Base-by-base conservation (phyloP, 768 basidiomycete species). In the Dentipellis sp. region DNA sequence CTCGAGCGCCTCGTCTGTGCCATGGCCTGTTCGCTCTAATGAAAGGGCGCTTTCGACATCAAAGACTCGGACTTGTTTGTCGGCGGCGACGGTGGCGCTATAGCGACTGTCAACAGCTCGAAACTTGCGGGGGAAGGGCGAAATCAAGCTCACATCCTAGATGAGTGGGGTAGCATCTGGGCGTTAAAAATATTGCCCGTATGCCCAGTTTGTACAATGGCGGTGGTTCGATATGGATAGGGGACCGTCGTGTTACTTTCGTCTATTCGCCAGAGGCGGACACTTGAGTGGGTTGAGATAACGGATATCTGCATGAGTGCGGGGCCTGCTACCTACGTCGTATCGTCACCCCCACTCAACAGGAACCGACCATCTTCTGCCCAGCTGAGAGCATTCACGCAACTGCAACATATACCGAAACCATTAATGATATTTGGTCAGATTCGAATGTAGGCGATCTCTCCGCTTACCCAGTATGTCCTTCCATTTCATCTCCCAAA, bases 111-210 rank as follows among this genome's bases (percentile, higher is more conserved):
- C 3, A 48, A 63, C 56, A 63, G 57, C 40, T 14, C 9, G 40
- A 46, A 56, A 52, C 17, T 48, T 11, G 22, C 40, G 29, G 45
- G 36, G 38, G 6, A 37, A 16, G 34, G 40, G 40, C 14, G 40
- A 14, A 19, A 3, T 14, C 40, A 14, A 5, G 65, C 81, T 74
- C 68, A 91, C 82, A 94, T 86, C 53, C 82, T 79, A n/a, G 83
- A 79, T 10, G 89, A 88, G 60, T 79, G 73, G 0, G 91, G 90
- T 1, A 95, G 73, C 77, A 90, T 84, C 48, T 88, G 81, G 0
- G 80, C 82, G 61, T 84, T 88, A 74, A 95, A 95, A 48, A 95
- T 90, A 64, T 95, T 95, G 11, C 78, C 82, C 48, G 71, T 77
- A 67, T 95, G 92, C 3, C 89, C 90, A 0, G 92, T 93, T 12